Evolutionary conservation across 2,329 filamentous ascomycete species (phyloP).

Genomic region (Aspergillus hortae): DNA sequence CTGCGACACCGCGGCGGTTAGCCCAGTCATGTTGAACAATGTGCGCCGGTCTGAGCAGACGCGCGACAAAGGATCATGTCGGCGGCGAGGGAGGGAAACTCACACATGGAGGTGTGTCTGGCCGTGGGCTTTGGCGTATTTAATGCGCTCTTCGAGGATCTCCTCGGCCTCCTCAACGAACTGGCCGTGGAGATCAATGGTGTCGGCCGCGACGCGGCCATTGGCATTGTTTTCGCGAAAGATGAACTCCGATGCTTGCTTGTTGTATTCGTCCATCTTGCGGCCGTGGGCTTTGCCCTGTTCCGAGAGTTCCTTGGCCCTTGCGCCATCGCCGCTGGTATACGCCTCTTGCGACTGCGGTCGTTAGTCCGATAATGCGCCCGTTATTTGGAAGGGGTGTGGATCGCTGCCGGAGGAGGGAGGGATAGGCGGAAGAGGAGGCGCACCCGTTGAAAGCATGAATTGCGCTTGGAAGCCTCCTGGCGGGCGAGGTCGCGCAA

Average conservation of each 20-base stretch:
- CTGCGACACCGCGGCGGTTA: slow-evolving; percentile 27
- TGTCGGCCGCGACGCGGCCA: slow-evolving; percentile 71
- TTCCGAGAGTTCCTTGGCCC: slow-evolving; percentile 78
- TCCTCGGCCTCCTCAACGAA: slow-evolving; percentile 93
- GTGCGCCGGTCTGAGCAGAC: not conserved
- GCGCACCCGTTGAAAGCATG: slow-evolving; percentile 68
- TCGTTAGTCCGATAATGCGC: not conserved
- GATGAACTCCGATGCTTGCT: slow-evolving; percentile 87
- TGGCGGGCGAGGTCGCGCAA: slow-evolving; percentile 77
- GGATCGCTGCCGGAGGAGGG: not conserved
- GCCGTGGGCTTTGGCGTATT: slow-evolving; percentile 67
- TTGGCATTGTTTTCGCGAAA: slow-evolving; percentile 90
- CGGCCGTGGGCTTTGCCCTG: slow-evolving; percentile 80
- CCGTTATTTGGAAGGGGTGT: not conserved
- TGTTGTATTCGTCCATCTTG: slow-evolving; percentile 84
- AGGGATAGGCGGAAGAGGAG: not conserved
- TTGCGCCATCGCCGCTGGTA: slow-evolving; percentile 72
- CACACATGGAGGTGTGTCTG: slow-evolving; percentile 82
- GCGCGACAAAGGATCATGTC: no score
- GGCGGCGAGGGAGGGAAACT: slow-evolving; percentile 20
- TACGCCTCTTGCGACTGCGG: slow-evolving; percentile 74
- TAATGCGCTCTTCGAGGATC: slow-evolving; percentile 81
- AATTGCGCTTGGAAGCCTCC: slow-evolving; percentile 73
- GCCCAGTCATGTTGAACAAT: not conserved
- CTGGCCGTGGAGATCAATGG: slow-evolving; percentile 90